phyloP scores from a whole-genome alignment of 352 stramenopile genomes.

The Globisporangium alternatum region DNA sequence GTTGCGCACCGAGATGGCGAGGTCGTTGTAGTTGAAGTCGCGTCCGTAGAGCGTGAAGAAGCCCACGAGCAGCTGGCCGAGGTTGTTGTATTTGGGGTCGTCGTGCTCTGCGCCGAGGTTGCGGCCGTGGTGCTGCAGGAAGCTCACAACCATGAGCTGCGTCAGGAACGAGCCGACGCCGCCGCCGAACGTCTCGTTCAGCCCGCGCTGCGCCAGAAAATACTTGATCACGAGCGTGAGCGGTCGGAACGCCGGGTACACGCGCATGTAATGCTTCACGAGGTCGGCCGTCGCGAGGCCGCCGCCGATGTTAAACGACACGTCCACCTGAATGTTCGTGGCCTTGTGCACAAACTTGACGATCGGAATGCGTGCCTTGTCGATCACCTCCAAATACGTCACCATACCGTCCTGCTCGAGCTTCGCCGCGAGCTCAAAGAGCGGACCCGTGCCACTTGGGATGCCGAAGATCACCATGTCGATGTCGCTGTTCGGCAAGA shows the following conservation, averaged over 20 bases:
- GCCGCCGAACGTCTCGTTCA: conserved; percentile 95
- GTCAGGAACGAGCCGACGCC: conserved; percentile 93
- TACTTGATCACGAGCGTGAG: conserved; percentile 95
- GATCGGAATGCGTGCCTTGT: conserved; percentile 93
- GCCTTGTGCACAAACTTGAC: conserved; percentile 94
- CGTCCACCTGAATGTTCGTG: conserved; percentile 88
- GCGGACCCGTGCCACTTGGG: conserved; percentile 44
- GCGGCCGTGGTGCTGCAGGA: conserved; percentile 89
- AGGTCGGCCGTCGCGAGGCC: conserved; percentile 86
- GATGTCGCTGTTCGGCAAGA: conserved; percentile 91
- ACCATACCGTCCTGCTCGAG: conserved; percentile 70
- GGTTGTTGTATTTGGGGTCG: conserved; percentile 82
- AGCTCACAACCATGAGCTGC: conserved; percentile 95
- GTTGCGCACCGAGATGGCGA: conserved; percentile 91
- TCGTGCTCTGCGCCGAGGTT: conserved; percentile 45
- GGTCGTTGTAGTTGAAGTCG: conserved; percentile 93
- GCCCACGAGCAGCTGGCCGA: conserved; percentile 91
- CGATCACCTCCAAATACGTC: conserved; percentile 93
- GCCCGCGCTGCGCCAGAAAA: conserved; percentile 89
- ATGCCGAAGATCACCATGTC: conserved; percentile 91
- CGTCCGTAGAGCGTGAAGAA: conserved; percentile 95
- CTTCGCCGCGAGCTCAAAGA: conserved; percentile 51
- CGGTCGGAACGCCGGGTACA: conserved; percentile 90
- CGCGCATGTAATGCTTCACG: conserved; percentile 89
- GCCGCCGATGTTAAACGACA: conserved; percentile 90